Evolutionary conservation across 306 rosid genomes (phyloP), one percentile per base, ranked within the genome.

Genomic region (Cucumis sativus): DNA sequence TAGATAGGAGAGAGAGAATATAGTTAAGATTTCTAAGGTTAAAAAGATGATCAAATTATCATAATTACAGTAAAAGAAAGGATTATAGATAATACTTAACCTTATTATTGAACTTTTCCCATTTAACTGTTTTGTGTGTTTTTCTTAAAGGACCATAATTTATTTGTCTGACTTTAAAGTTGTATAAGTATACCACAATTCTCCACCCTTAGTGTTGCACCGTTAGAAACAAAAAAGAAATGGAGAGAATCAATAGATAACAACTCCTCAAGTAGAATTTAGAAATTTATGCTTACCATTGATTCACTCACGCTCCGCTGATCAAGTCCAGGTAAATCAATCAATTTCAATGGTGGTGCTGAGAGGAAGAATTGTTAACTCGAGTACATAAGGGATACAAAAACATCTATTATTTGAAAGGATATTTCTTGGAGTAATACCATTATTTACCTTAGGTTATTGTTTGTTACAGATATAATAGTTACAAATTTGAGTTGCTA

Each of bases 291-390:
- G 78, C 86, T 86, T 88, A 92, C 99, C 89, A 88, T 64, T 7
- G 97, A 95, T 17, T 89, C 99, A 87, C 88, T 97, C 88, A 85
- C 77, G 70, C 79, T 88, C 83, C 97, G 93, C 83, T 92, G 97
- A 86, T 92, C 99, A 79, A 95, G 85, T 79, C 99, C 99, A 43
- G 99, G 99, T 81, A 95, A 89, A 90, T 95, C 99, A 79, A 95
- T 81, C 89, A 95, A 86, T 80, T 90, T 95, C 79, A 95, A 87
- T 21, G 99, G 83, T 37, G 99, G 99, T 35, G 99, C 99, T 92
- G 97, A 78, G 96, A 78, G 60, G 78, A 74, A 67, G 58, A 81
- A 82, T 43, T 78, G 70, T 82, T 75, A 79, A 68, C 40, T 20
- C 57, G 40, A 43, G 35, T 17, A 80, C 8, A 49, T 11, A 71